A percentile compares a stretch with the other conserved stretches of the same genome.
These are phyloP conservation scores for Klebsormidium nitens DNA, from an alignment of 139 green algal genomes.

Conservation along the genomic window DNA sequence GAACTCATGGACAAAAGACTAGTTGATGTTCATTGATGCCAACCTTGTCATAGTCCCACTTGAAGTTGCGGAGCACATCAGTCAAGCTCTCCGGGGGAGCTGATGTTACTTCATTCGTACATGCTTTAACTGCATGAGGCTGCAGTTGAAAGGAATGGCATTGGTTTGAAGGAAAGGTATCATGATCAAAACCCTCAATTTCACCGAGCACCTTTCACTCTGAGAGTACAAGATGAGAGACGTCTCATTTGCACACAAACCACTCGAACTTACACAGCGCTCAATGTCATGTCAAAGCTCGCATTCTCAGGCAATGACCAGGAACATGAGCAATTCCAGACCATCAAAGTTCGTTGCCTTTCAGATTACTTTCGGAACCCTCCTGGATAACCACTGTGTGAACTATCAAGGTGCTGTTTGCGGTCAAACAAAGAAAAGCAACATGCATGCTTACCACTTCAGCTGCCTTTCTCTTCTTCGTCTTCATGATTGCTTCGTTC, in stretches of 20 bases:
- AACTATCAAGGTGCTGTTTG: background rate
- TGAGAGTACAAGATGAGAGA: background rate
- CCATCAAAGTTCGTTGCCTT: background rate
- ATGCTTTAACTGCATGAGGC: conserved; percentile 2
- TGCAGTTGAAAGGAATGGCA: conserved; percentile 4
- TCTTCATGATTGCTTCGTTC: too few relatives aligned
- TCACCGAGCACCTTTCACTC: background rate
- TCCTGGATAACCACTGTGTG: background rate
- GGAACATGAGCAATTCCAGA: background rate
- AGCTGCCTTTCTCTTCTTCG: conserved; percentile 24
- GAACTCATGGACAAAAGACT: background rate
- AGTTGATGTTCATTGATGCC: too few relatives aligned
- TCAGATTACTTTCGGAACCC: background rate
- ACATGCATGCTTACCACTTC: conserved; percentile 24
- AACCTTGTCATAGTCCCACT: conserved; percentile 21
- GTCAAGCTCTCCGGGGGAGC: background rate
- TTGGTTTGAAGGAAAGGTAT: background rate
- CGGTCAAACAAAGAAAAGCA: conserved; percentile 1
- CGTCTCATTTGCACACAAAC: conserved; percentile 1
- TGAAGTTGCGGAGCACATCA: conserved; percentile 3
- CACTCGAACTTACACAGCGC: background rate
- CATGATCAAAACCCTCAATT: conserved; percentile 6
- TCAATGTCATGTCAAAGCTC: background rate
- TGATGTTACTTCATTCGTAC: background rate
- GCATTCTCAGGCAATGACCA: background rate